These are phyloP conservation scores for Handroanthus guayacan DNA, from an alignment of 257 asterid species.

Conservation along the genomic window DNA sequence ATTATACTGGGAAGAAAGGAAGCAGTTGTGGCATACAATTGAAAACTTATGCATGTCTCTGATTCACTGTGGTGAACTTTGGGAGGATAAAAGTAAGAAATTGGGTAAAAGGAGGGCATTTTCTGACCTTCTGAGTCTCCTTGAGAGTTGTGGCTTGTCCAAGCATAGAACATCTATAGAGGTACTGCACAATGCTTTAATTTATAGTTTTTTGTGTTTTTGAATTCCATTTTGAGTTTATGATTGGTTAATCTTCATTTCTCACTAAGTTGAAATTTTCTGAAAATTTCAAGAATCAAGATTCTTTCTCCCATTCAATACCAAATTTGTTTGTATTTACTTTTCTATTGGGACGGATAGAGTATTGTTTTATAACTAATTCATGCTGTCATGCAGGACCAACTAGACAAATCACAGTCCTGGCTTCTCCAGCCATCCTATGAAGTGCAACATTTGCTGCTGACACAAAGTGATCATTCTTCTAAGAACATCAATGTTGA, in stretches of 20 bases:
- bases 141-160: conserved; percentile 76
- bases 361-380: conserved; percentile 18
- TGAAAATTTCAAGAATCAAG: background rate
- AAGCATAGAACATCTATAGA: conserved; percentile 64
- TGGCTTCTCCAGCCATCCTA: conserved; percentile 94
- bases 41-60: conserved; percentile 51
- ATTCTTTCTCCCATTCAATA: background rate
- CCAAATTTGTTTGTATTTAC: background rate
- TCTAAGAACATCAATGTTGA: conserved; percentile 38
- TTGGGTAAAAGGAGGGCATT: conserved; percentile 71
- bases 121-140: conserved; percentile 71
- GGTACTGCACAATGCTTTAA: conserved; percentile 50
- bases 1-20: conserved; percentile 57
- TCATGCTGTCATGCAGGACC: conserved; percentile 46
- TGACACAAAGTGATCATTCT: conserved; percentile 42
- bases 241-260: background rate
- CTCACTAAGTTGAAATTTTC: background rate
- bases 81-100: conserved; percentile 74
- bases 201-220: background rate
- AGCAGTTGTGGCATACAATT: conserved; percentile 58
- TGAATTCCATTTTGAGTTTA: conserved; percentile 18
- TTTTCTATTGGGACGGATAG: background rate
- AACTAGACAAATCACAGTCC: conserved; percentile 46
- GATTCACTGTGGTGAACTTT: conserved; percentile 64
- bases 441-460: conserved; percentile 76